Percentiles rank a stretch among this genome's conserved stretches.
Evolutionary conservation across 768 basidiomycete genomes (phyloP).

Genomic region (Russula olivacea): DNA sequence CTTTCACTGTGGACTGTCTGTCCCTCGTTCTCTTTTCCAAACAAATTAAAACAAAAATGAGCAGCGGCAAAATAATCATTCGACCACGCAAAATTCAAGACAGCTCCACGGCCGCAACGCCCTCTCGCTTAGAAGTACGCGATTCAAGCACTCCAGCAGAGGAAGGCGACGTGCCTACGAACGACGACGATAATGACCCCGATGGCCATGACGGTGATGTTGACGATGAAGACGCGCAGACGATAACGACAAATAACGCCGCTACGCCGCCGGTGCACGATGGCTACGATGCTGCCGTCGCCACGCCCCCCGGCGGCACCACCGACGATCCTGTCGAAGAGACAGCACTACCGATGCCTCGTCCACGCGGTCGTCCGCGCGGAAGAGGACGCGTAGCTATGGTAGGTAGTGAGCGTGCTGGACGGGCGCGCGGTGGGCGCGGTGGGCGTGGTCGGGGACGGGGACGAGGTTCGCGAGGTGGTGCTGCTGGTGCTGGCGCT

Average conservation of each 20-base stretch:
- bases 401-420: conserved; percentile 26
- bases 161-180: conserved; percentile 7
- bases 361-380: conserved; percentile 27
- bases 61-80: conserved; percentile 25
- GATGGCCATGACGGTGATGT: conserved; percentile 2
- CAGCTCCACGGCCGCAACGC: neutral
- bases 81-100: conserved; percentile 19
- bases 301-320: neutral
- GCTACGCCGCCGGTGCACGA: conserved; percentile 17
- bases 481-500: conserved; percentile 3
- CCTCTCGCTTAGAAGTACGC: conserved; percentile 17
- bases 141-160: neutral
- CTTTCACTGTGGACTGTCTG: too few relatives aligned
- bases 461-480: conserved; percentile 27
- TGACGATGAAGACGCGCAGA: conserved; percentile 23
- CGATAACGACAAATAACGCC: conserved; percentile 3
- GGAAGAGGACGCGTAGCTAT: conserved; percentile 29
- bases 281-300: neutral
- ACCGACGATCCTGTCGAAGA: conserved; percentile 10
- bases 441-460: conserved; percentile 31
- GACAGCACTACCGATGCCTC: conserved; percentile 17
- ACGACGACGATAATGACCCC: conserved; percentile 13
- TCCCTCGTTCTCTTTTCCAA: neutral
- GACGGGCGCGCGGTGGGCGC: conserved; percentile 29
- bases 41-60: neutral